Base-by-base conservation (phyloP, 441 rosid genomes). In the Aquilaria agallochum region DNA sequence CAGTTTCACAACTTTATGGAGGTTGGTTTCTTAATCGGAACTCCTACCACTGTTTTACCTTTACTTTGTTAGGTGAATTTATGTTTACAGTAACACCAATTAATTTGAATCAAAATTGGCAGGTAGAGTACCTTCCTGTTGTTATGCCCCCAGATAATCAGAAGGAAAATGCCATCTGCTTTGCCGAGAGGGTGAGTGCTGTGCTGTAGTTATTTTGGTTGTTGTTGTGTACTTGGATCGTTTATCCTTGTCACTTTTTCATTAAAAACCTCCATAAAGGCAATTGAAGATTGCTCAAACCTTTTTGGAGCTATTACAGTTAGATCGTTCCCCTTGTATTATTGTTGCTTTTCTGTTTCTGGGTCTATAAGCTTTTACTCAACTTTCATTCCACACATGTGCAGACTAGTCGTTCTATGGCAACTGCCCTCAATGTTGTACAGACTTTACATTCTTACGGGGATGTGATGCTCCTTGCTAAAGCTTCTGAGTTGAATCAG, bases 1-100 rank as follows among this genome's bases (percentile, higher is more conserved):
- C 99, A 95, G 77, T 91, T 95, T 75, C 99, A 95, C 86, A 95
- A 95, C 74, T 95, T 89, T 65, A 88, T 95, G 92, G 97, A 95
- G 97, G 99, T 95, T 67, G 56, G 50, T 34, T 56, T 11, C 9
- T 62, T 56, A 32, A 68, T 32, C 50, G 61, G 48, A 49, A 58
- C 50, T 60, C 59, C 67, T 44, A 48, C 15, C 58, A 31, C 52
- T 27, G 31, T 55, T 13, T 52, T 7, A 31, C 46, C 53, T 13
- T 52, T 9, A 31, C 36, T 2, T 57, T 46, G 32, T 59, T 48
- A 33, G 36, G 13, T 9, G 44, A 27, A 53, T 44, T 20, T 72
- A 0, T 53, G 30, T 33, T 10, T 34, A 47, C 9, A 2, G 51
- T 64, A 44, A 44, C 32, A 60, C 61, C 64, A 59, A 66, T 64